A percentile compares a stretch with the other conserved stretches of the same genome.
phyloP scores from a whole-genome alignment of 805 yeast species.

The Schwanniomyces polymorphus region DNA sequence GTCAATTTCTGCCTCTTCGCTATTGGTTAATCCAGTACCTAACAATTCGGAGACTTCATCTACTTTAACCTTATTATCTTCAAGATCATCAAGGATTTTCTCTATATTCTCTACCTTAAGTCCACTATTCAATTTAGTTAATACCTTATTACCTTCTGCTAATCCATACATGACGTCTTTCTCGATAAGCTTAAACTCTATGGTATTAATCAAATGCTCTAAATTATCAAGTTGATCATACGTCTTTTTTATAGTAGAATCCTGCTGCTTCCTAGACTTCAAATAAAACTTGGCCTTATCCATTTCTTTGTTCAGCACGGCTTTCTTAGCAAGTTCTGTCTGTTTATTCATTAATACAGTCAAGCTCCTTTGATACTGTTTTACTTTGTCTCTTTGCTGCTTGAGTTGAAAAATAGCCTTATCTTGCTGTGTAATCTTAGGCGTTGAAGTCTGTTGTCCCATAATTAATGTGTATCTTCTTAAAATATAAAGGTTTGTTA shows the following conservation, averaged over 20 bases:
- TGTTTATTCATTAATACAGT: slow-evolving; percentile 61
- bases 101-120: slow-evolving; percentile 80
- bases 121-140: slow-evolving; percentile 75
- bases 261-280: slow-evolving; percentile 79
- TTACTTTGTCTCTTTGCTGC: slow-evolving; percentile 81
- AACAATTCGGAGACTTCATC: slow-evolving; percentile 65
- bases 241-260: slow-evolving; percentile 65
- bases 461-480: slow-evolving; percentile 13
- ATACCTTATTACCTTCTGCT: slow-evolving; percentile 74
- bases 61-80: slow-evolving; percentile 79
- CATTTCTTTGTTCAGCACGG: slow-evolving; percentile 53
- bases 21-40: slow-evolving; percentile 39
- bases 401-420: slow-evolving; percentile 84
- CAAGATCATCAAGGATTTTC: slow-evolving; percentile 76
- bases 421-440: slow-evolving; percentile 79
- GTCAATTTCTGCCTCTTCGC: slow-evolving; percentile 64
- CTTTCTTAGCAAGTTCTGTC: slow-evolving; percentile 55
- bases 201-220: slow-evolving; percentile 73
- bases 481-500: not conserved
- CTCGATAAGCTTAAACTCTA: slow-evolving; percentile 89
- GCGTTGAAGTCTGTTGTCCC: slow-evolving; percentile 46
- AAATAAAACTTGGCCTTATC: slow-evolving; percentile 68
- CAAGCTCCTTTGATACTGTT: slow-evolving; percentile 67
- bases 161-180: slow-evolving; percentile 80
- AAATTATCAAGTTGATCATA: slow-evolving; percentile 76